phyloP scores from a whole-genome alignment of 2,329 filamentous ascomycete genomes.

The Nigrospora osmanthi region DNA sequence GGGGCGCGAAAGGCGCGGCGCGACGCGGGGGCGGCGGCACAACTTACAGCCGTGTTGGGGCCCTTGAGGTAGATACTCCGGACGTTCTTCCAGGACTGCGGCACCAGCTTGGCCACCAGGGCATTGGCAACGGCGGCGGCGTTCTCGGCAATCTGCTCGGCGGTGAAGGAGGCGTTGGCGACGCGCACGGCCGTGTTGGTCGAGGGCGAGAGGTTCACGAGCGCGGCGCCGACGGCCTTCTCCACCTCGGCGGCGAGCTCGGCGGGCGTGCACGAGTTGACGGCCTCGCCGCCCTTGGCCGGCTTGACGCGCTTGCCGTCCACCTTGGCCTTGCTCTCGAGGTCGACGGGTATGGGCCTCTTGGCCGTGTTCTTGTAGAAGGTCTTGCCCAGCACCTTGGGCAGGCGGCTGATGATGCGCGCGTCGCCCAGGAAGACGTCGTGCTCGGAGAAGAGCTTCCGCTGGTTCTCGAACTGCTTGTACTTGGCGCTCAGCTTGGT shows the following conservation, averaged over 20 bases:
- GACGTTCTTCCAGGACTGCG: conserved; percentile 82
- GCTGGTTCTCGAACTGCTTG: conserved; percentile 78
- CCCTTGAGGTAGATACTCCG: conserved; percentile 85
- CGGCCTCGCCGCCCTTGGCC: conserved; percentile 34
- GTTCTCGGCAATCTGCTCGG: conserved; percentile 75
- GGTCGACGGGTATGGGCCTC: conserved; percentile 74
- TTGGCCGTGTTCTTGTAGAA: conserved; percentile 83
- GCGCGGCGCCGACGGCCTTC: conserved; percentile 66
- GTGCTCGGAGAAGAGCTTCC: conserved; percentile 77
- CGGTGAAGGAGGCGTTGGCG: conserved; percentile 64
- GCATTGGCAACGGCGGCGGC: conserved; percentile 61
- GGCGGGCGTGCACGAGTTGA: conserved; percentile 45
- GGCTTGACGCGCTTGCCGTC: conserved; percentile 51
- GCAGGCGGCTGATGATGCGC: conserved; percentile 67
- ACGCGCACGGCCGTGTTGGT: conserved; percentile 76
- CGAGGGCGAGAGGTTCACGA: conserved; percentile 71
- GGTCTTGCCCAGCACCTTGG: conserved; percentile 75
- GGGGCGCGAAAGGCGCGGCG: not conserved
- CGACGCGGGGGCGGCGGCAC: too few relatives aligned
- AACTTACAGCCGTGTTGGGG: conserved; percentile 57
- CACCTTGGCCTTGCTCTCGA: conserved; percentile 53
- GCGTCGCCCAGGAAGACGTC: conserved; percentile 94
- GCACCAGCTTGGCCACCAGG: conserved; percentile 71
- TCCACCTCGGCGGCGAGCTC: conserved; percentile 76
- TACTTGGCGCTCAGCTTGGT: conserved; percentile 76